Conservation (phyloP, 108 stramenopile species). For the Bacterosira constricta region DNA sequence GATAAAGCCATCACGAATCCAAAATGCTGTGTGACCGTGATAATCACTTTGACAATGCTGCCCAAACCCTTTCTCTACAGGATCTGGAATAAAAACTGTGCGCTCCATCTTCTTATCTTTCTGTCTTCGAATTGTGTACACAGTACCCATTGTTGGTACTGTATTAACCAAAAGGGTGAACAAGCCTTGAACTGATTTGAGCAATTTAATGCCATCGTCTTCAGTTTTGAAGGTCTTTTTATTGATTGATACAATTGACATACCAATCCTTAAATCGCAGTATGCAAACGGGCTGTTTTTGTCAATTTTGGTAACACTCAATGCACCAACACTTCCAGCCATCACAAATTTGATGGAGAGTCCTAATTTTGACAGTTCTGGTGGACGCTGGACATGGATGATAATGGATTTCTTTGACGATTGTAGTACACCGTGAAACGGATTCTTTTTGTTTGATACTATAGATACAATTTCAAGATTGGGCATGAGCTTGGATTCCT, state of each 20-base stretch:
- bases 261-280: too few species aligned
- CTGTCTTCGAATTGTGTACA: neutral
- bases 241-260: neutral
- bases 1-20: neutral
- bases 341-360: neutral
- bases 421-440: neutral
- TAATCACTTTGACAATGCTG: slow-evolving; percentile 8
- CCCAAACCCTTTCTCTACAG: neutral
- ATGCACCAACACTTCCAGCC: neutral
- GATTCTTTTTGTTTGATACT: neutral
- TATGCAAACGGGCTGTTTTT: too few species aligned
- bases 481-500: neutral
- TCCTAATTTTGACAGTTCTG: neutral
- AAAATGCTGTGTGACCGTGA: slow-evolving; percentile 3
- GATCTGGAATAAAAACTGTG: slow-evolving; percentile 8
- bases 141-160: neutral
- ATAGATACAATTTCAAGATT: neutral
- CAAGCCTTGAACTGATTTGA: too few species aligned
- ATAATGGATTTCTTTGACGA: neutral
- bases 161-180: neutral
- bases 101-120: neutral
- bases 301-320: too few species aligned
- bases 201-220: neutral
- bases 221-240: neutral
- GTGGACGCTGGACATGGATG: neutral